Percentiles rank a stretch among this genome's conserved stretches.
Conservation (phyloP, 768 basidiomycete genomes). For the Rhodosporidiobolus sp. region DNA sequence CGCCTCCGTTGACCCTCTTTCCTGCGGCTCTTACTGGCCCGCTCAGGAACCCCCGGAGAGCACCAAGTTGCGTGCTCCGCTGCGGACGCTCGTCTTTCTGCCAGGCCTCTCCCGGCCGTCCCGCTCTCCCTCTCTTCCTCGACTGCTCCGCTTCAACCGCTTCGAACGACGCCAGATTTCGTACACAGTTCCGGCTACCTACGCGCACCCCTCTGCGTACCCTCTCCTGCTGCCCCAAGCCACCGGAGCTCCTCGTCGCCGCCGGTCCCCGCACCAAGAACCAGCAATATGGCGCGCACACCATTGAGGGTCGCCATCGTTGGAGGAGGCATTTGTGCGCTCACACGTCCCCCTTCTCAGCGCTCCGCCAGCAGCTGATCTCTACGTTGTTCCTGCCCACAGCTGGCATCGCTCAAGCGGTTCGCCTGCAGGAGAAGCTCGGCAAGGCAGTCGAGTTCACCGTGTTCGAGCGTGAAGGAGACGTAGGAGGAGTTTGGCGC, state of each 20-base stretch:
- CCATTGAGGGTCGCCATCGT: conserved; percentile 24
- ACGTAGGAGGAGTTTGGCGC: conserved; percentile 34
- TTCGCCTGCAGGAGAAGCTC: conserved; percentile 30
- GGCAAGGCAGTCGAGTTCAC: conserved; percentile 30
- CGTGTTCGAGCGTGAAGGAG: conserved; percentile 23
- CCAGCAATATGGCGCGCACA: neutral
- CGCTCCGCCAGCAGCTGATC: too few relatives aligned
- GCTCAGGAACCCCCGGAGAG: too few relatives aligned
- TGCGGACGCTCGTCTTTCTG: too few relatives aligned
- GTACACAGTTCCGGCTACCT: too few relatives aligned
- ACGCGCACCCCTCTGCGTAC: neutral
- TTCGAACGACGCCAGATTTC: too few relatives aligned
- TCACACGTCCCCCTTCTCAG: neutral
- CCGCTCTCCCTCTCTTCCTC: too few relatives aligned
- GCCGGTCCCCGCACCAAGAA: neutral
- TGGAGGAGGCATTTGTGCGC: conserved; percentile 33
- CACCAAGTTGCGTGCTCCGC: too few relatives aligned
- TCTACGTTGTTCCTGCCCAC: too few relatives aligned
- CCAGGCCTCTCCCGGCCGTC: too few relatives aligned
- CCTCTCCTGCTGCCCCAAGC: neutral
- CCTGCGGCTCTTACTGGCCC: too few relatives aligned
- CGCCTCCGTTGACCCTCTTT: too few relatives aligned
- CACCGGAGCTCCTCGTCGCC: neutral
- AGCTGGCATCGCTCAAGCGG: conserved; percentile 40
- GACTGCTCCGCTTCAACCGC: too few relatives aligned